Evolutionary conservation across 1,139 yeast genomes (phyloP), one percentile per base, ranked within the genome.

Genomic region (Meyerozyma guilliermondii): DNA sequence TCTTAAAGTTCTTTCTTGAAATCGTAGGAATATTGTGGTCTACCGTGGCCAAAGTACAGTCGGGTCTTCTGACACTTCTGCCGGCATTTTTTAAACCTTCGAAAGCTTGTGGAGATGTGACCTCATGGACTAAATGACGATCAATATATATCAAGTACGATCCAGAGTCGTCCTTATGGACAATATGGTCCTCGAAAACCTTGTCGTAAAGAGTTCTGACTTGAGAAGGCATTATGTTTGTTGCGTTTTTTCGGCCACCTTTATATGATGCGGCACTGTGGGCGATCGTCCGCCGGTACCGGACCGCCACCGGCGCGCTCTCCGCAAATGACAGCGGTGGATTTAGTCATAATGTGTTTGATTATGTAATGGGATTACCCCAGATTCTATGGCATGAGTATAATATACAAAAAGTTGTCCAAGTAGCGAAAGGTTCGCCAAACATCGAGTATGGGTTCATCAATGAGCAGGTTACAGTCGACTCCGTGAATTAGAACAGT

Each of bases 41-140:
- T 27, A 92, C 97, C 0, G 98, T 92, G 42, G 97, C 97, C 54
- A 92, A 76, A 41, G 98, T 92, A 69, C 98, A 91, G 66, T 92
- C 98, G 8, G 78, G 74, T 71, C 98, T 81, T 74, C 98, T 83
- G 41, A 92, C 96, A 46, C 66, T 63, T 71, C 98, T 82, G 41
- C 86, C 87, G 18, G 97, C 96, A 57, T 81, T 85, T 52, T 76
- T 78, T 56, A 92, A 78, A 35, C 98, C 98, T 69, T 92, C 98
- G 60, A 92, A 92, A 8, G 98, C 98, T 67, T 92, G 98, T 28
- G 98, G 98, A 30, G 98, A 89, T 1, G 98, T 92, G 43, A 92
- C 98, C 69, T 92, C 98, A 64, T 92, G 98, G 44, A 92, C 96
- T 55, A 92, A 75, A 64, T 92, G 98, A 67, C 98, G 87, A 67